These are phyloP conservation scores for Malus hybrid DNA, from an alignment of 331 rosid species.

Conservation along the genomic window DNA sequence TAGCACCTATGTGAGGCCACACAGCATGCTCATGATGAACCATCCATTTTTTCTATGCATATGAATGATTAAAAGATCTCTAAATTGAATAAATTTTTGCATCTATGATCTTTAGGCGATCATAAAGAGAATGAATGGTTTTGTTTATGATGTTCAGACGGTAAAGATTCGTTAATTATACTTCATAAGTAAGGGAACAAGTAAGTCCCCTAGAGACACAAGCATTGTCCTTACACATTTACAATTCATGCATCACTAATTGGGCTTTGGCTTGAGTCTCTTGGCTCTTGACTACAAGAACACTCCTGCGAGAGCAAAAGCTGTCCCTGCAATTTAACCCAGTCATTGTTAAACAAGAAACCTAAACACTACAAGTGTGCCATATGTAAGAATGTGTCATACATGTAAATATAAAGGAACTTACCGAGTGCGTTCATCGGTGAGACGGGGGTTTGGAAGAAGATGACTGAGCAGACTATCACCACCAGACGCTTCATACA, in stretches of 20 bases:
- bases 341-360: not conserved
- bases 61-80: too few relatives aligned
- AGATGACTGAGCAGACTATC: slow-evolving; percentile 60
- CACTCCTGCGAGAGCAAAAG: slow-evolving; percentile 57
- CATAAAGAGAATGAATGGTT: too few relatives aligned
- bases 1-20: too few relatives aligned
- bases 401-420: not conserved
- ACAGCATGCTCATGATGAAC: too few relatives aligned
- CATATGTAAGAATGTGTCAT: not conserved
- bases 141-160: too few relatives aligned
- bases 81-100: too few relatives aligned
- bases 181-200: too few relatives aligned
- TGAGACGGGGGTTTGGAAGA: slow-evolving; percentile 63
- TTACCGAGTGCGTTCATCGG: slow-evolving; percentile 55
- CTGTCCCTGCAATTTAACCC: slow-evolving; percentile 53
- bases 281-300: slow-evolving; percentile 65
- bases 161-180: too few relatives aligned
- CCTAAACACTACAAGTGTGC: not conserved
- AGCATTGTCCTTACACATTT: not conserved
- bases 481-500: slow-evolving; percentile 77
- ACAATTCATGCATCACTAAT: not conserved
- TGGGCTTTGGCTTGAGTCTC: slow-evolving; percentile 35
- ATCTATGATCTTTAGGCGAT: too few relatives aligned
- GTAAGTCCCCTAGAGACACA: not conserved
- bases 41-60: too few relatives aligned